phyloP scores from a whole-genome alignment of 345 rosid genomes.

The Adansonia digitata region DNA sequence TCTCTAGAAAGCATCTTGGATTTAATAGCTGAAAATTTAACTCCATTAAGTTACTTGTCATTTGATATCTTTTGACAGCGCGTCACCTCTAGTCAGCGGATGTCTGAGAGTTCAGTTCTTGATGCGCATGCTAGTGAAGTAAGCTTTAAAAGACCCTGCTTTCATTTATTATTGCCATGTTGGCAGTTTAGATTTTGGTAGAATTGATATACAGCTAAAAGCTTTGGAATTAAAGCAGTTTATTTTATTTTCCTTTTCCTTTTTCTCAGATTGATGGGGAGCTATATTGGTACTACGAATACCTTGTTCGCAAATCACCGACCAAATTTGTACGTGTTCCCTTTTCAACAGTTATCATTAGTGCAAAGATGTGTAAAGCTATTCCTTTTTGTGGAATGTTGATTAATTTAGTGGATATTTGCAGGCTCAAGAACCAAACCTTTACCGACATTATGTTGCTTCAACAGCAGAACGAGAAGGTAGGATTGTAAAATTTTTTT shows the following conservation, averaged over 20 bases:
- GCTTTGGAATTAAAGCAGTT: background rate
- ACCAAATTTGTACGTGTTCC: conserved; percentile 32
- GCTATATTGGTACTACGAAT: conserved; percentile 81
- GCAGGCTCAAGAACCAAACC: conserved; percentile 78
- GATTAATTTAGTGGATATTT: conserved; percentile 11
- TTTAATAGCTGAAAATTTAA: conserved; percentile 10
- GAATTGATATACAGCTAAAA: background rate
- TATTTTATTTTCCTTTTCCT: background rate
- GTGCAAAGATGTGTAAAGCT: background rate
- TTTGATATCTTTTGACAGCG: conserved; percentile 48
- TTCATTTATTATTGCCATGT: background rate
- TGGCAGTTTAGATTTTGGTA: background rate
- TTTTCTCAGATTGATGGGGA: conserved; percentile 70
- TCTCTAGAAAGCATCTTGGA: background rate
- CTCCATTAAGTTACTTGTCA: conserved; percentile 10
- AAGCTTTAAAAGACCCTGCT: conserved; percentile 27
- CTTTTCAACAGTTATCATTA: background rate
- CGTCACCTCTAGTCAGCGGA: conserved; percentile 87
- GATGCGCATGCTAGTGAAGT: conserved; percentile 69
- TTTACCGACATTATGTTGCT: conserved; percentile 70
- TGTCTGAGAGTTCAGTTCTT: conserved; percentile 84
- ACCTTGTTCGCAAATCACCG: conserved; percentile 21
- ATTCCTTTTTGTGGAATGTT: conserved; percentile 5
- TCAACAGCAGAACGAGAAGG: conserved; percentile 92
- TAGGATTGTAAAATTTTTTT: conserved; percentile 28